Evolutionary conservation across 805 yeast genomes (phyloP).

Genomic region (Limtongia smithiae): DNA sequence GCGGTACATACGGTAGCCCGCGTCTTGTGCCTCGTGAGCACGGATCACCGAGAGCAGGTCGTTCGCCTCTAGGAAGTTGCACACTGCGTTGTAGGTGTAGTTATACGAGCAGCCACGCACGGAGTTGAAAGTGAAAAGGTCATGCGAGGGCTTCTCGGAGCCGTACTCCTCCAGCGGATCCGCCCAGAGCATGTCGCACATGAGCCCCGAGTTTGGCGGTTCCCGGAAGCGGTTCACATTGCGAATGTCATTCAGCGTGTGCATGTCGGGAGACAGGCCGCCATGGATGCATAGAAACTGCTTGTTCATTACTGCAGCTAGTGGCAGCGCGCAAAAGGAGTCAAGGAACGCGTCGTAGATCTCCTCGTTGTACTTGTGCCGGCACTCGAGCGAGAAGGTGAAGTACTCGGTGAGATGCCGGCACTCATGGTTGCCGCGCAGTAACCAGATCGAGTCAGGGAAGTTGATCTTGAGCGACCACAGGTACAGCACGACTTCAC

Average conservation of each 20-base stretch:
- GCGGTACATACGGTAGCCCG: constrained; percentile 92
- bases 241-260: constrained; percentile 62
- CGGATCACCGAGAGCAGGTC: constrained; percentile 80
- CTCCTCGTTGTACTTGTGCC: constrained; percentile 66
- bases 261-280: constrained; percentile 84
- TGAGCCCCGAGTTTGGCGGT: constrained; percentile 88
- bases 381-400: constrained; percentile 86
- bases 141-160: constrained; percentile 45
- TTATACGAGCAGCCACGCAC: constrained; percentile 92
- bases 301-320: constrained; percentile 88
- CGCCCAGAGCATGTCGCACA: constrained; percentile 95
- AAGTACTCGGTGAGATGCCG: constrained; percentile 89
- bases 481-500: constrained; percentile 64
- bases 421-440: constrained; percentile 95
- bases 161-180: constrained; percentile 93
- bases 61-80: constrained; percentile 72
- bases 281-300: constrained; percentile 97
- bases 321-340: constrained; percentile 82
- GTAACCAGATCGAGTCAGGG: constrained; percentile 70
- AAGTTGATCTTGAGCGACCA: constrained; percentile 75
- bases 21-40: constrained; percentile 97
- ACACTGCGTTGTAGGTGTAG: constrained; percentile 76
- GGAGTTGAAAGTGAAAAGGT: constrained; percentile 57
- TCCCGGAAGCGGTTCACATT: constrained; percentile 76
- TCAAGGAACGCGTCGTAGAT: constrained; percentile 71